Evolutionary conservation across 2,329 filamentous ascomycete genomes (phyloP).

Genomic region (Lachnellula hyalina): DNA sequence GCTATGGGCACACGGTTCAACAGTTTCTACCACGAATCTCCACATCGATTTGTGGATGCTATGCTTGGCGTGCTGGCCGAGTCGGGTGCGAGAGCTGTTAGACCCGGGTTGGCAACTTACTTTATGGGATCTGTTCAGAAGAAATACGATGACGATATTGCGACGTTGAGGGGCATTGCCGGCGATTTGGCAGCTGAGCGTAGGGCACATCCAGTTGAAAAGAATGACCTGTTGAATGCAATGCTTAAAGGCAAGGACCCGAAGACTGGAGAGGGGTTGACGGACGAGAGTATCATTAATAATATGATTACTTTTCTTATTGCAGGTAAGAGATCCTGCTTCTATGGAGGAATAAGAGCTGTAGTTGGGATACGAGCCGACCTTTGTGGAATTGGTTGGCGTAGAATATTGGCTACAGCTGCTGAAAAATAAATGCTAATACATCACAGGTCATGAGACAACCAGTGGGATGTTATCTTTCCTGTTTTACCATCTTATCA

Average conservation of each 20-base stretch:
- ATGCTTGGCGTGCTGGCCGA: conserved; percentile 62
- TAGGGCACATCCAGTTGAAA: conserved; percentile 48
- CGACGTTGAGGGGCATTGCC: conserved; percentile 49
- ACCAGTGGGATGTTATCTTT: conserved; percentile 51
- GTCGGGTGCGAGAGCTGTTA: conserved; percentile 44
- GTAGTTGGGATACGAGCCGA: not conserved
- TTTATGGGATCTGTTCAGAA: conserved; percentile 40
- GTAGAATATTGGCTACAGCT: too few relatives aligned
- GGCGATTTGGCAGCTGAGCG: conserved; percentile 56
- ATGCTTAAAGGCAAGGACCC: conserved; percentile 66
- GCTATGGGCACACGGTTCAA: conserved; percentile 75
- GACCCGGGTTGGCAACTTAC: conserved; percentile 42
- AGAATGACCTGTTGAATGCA: conserved; percentile 62
- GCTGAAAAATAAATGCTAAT: conserved; percentile 38
- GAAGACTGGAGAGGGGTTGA: conserved; percentile 60
- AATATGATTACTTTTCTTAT: conserved; percentile 69
- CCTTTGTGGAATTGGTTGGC: too few relatives aligned
- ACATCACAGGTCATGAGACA: conserved; percentile 56
- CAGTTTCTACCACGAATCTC: conserved; percentile 62
- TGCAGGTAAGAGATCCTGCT: conserved; percentile 41
- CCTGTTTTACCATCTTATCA: conserved; percentile 46
- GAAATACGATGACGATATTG: conserved; percentile 51
- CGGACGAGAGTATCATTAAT: conserved; percentile 57
- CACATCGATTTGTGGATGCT: conserved; percentile 65
- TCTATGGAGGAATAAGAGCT: conserved; percentile 41